These are phyloP conservation scores for Geranomyces variabilis DNA, from an alignment of 192 early-diverging fungal genomes.

Conservation along the genomic window DNA sequence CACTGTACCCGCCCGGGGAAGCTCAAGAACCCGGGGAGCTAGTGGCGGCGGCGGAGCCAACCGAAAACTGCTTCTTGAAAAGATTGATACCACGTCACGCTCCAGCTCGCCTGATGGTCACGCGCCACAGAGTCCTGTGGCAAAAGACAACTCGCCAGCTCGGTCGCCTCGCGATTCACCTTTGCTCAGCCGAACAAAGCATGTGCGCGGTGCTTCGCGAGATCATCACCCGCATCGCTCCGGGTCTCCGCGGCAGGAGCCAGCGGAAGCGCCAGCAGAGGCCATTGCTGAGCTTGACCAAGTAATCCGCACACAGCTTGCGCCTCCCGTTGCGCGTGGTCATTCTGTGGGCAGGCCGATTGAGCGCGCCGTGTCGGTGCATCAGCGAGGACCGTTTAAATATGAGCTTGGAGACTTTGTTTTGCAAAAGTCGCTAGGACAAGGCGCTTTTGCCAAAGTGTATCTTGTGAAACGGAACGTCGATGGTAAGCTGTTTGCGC, in stretches of 20 bases:
- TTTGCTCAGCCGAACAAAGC: too few relatives aligned
- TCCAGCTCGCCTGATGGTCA: too few relatives aligned
- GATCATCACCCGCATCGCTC: too few relatives aligned
- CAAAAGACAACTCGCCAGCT: too few relatives aligned
- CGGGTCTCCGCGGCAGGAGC: background rate
- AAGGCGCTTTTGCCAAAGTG: constrained; percentile 90
- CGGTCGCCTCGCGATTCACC: too few relatives aligned
- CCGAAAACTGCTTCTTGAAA: too few relatives aligned
- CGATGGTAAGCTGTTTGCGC: constrained; percentile 79
- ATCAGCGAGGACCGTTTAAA: constrained; percentile 40
- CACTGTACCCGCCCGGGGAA: too few relatives aligned
- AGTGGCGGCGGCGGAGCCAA: too few relatives aligned
- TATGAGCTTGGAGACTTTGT: constrained; percentile 71
- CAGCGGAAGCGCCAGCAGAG: background rate
- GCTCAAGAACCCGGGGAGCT: too few relatives aligned
- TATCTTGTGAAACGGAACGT: constrained; percentile 77
- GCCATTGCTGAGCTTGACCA: background rate
- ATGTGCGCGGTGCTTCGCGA: too few relatives aligned
- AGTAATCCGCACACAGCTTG: background rate
- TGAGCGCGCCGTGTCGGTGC: constrained; percentile 35
- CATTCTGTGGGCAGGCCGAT: constrained; percentile 11
- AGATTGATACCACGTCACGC: too few relatives aligned
- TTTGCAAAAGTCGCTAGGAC: constrained; percentile 80
- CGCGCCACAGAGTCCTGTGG: too few relatives aligned
- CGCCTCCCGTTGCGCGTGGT: background rate